Evolutionary conservation across 2,329 filamentous ascomycete genomes (phyloP).

Genomic region (Fusarium sp.): DNA sequence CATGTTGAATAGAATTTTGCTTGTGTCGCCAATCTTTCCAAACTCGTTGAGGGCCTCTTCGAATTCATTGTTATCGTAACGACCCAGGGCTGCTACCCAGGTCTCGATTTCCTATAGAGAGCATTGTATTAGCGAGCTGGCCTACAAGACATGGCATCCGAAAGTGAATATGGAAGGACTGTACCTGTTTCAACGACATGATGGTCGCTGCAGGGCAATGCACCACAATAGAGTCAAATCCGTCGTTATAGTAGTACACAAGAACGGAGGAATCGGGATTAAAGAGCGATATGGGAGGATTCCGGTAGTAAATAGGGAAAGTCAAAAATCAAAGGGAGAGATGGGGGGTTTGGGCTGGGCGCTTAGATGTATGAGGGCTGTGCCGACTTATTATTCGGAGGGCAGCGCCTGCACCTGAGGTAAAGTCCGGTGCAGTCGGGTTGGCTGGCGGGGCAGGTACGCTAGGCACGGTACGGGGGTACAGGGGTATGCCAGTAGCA

Average conservation of each 20-base stretch:
- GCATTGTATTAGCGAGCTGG: conserved; percentile 33
- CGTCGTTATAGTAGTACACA: conserved; percentile 7
- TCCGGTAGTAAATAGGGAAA: conserved; percentile 36
- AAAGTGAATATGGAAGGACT: conserved; percentile 33
- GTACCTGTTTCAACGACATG: conserved; percentile 73
- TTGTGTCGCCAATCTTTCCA: conserved; percentile 89
- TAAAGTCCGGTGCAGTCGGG: conserved; percentile 27
- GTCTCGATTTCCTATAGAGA: conserved; percentile 90
- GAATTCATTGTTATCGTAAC: conserved; percentile 98
- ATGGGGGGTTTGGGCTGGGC: conserved; percentile 38
- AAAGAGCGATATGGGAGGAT: conserved; percentile 22
- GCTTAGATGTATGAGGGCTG: conserved; percentile 47
- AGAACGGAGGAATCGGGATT: conserved; percentile 9
- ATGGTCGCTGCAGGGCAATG: conserved; percentile 47
- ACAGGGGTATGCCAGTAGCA: conserved; percentile 26
- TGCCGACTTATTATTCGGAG: conserved; percentile 48
- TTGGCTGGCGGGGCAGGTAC: conserved; percentile 37
- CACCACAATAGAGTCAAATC: conserved; percentile 34
- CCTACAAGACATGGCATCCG: conserved; percentile 8
- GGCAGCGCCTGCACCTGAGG: conserved; percentile 37
- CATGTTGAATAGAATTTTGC: conserved; percentile 98
- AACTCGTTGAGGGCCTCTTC: conserved; percentile 89
- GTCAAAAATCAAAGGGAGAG: conserved; percentile 37
- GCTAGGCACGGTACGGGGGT: conserved; percentile 44
- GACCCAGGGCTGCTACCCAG: conserved; percentile 90